Percentiles rank a stretch among this genome's conserved stretches.
Conservation (phyloP, 495 filamentous ascomycete genomes). For the Saxophila tyrrhenica region DNA sequence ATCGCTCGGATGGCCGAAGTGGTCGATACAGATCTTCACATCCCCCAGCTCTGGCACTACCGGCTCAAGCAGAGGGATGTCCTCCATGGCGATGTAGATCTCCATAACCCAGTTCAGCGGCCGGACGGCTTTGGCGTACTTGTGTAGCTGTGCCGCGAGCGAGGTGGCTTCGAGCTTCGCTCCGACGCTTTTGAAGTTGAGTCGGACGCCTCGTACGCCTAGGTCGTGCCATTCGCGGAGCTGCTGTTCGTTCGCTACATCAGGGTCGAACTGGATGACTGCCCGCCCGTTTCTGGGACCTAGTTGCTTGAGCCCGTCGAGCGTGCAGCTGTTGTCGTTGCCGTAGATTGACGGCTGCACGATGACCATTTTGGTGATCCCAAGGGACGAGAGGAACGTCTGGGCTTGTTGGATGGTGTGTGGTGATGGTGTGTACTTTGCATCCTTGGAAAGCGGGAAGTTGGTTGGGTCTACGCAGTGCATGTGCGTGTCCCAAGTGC, state of each 20-base stretch:
- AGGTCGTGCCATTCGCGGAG: conserved; percentile 37
- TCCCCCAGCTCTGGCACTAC: conserved; percentile 33
- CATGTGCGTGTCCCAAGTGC: conserved; percentile 43
- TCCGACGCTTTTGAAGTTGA: conserved; percentile 40
- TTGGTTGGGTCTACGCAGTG: conserved; percentile 37
- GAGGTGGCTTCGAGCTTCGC: conserved; percentile 29
- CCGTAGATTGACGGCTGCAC: conserved; percentile 45
- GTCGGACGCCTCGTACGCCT: conserved; percentile 40
- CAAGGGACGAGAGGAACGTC: conserved; percentile 7
- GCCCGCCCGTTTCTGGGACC: conserved; percentile 35
- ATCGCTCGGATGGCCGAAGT: conserved; percentile 31
- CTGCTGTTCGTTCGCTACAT: conserved; percentile 24
- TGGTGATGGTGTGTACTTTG: conserved; percentile 9
- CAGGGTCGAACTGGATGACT: conserved; percentile 41
- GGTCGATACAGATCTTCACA: conserved; percentile 40
- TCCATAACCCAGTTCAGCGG: conserved; percentile 39
- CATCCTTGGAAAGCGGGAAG: conserved; percentile 11
- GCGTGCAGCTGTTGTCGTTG: conserved; percentile 41
- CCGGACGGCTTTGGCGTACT: conserved; percentile 36
- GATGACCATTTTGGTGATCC: conserved; percentile 28
- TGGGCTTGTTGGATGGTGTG: conserved; percentile 15
- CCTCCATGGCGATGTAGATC: conserved; percentile 36
- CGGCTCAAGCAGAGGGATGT: conserved; percentile 32
- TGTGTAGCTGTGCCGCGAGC: conserved; percentile 29
- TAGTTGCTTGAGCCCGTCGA: conserved; percentile 32